Evolutionary conservation across 2,329 filamentous ascomycete genomes (phyloP), one percentile per base, ranked within the genome.

Genomic region (Phaeosphaeria sp.): DNA sequence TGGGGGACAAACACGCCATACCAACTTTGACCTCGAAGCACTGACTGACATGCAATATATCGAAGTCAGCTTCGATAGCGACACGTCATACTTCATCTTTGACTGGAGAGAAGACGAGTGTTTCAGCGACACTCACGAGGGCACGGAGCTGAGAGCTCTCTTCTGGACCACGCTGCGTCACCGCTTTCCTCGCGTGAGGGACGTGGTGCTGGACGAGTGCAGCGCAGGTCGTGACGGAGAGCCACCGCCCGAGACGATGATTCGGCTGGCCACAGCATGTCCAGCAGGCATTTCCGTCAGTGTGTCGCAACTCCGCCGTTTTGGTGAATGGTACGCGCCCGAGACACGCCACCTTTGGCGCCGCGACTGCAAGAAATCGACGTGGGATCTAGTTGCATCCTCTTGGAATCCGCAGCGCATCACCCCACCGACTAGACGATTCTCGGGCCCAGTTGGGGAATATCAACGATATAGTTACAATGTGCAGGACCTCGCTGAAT

Each of bases 121-220:
- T 13, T 36, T 13, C 30, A 13, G 5, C 15, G 6, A 36, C 30
- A 36, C 15, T 13, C 30, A 11, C 25, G 22, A 48, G 43, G 49
- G 53, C 1, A 52, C 51, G n/a, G 25, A 51, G 11, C n/a, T 45
- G 21, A 45, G 7, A 27, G 42, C 46, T 39, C 24, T 4, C 13
- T 58, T 58, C 30, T 58, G 56, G 56, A 21, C 8, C 40, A 36
- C 51, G 8, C 27, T 55, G 18, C 46, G 33, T 24, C 47, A 43
- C 33, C 36, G 56, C 42, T 51, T 58, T 27, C 56, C 56, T 51
- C 15, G 42, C 24, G 47, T 39, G 9, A 55, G 39, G 7, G 40
- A 58, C 40, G 61, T 62, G 33, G 59, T 60, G 24, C 36, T 62
- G 25, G 47, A 24, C 45, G 53, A 49, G 7, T 51, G 39, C 24